Evolutionary conservation across 1,284 basidiomycete genomes (phyloP).

Genomic region (Waitea zeae): DNA sequence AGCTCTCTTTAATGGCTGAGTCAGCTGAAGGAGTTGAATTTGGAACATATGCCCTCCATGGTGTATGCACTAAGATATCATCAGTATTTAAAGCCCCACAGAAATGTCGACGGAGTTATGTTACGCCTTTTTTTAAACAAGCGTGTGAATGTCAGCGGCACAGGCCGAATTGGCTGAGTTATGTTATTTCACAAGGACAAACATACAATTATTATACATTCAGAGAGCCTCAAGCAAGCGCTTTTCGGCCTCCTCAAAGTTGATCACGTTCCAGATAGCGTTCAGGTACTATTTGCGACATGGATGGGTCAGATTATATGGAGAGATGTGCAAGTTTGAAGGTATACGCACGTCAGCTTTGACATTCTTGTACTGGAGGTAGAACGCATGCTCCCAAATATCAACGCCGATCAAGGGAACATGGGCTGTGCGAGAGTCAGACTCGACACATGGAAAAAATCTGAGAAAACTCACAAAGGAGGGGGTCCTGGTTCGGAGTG

Average conservation of each 20-base stretch:
- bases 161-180: no score
- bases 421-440: slow-evolving; percentile 34
- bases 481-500: slow-evolving; percentile 93
- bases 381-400: slow-evolving; percentile 78
- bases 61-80: no score
- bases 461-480: no score
- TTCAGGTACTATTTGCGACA: slow-evolving; percentile 50
- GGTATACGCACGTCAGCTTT: slow-evolving; percentile 62
- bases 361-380: slow-evolving; percentile 76
- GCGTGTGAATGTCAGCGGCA: no score
- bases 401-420: slow-evolving; percentile 90
- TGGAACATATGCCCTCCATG: no score
- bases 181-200: no score
- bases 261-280: slow-evolving; percentile 86
- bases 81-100: no score
- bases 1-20: no score
- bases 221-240: slow-evolving; percentile 53
- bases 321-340: slow-evolving; percentile 1
- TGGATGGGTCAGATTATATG: slow-evolving; percentile 1
- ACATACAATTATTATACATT: no score
- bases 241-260: slow-evolving; percentile 79
- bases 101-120: no score
- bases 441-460: slow-evolving; percentile 18
- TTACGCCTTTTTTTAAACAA: no score
- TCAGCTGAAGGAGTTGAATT: no score